Evolutionary conservation across 768 basidiomycete genomes (phyloP).

Genomic region (Mrakia blollopis): DNA sequence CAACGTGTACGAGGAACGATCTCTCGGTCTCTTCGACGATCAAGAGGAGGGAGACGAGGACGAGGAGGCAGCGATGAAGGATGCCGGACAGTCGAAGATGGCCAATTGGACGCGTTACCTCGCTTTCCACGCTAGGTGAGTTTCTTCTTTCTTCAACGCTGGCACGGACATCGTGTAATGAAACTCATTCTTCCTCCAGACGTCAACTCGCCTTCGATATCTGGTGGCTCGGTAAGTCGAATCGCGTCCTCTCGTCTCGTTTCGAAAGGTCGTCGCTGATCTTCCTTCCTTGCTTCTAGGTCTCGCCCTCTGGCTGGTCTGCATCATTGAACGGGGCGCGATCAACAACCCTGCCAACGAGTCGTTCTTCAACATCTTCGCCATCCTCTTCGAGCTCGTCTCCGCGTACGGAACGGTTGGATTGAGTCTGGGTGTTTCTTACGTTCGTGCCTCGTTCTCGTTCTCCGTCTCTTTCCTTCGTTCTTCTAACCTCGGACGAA

Average conservation of each 20-base stretch:
- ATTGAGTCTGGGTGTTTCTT: conserved; percentile 79
- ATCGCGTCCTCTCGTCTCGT: neutral
- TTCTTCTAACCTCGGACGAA: neutral
- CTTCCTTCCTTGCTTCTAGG: conserved; percentile 39
- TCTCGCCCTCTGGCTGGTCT: conserved; percentile 76
- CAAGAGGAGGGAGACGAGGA: conserved; percentile 44
- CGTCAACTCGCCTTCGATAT: conserved; percentile 70
- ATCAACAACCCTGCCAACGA: conserved; percentile 55
- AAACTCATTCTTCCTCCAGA: conserved; percentile 5
- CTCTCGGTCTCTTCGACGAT: conserved; percentile 68
- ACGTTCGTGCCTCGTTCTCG: conserved; percentile 50
- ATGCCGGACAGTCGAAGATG: conserved; percentile 28
- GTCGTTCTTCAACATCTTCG: conserved; percentile 79
- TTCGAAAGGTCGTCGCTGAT: neutral
- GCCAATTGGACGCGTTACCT: conserved; percentile 44
- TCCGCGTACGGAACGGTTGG: conserved; percentile 61
- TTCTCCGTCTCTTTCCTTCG: conserved; percentile 2
- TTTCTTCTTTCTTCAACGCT: neutral
- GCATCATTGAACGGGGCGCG: conserved; percentile 76
- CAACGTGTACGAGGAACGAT: conserved; percentile 77
- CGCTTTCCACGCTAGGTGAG: conserved; percentile 64
- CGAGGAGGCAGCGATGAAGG: conserved; percentile 36
- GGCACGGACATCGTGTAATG: neutral
- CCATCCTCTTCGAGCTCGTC: conserved; percentile 59
- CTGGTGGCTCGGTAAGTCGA: conserved; percentile 50